Base-by-base conservation (phyloP, 805 yeast genomes). In the Suhomyces emberorum region DNA sequence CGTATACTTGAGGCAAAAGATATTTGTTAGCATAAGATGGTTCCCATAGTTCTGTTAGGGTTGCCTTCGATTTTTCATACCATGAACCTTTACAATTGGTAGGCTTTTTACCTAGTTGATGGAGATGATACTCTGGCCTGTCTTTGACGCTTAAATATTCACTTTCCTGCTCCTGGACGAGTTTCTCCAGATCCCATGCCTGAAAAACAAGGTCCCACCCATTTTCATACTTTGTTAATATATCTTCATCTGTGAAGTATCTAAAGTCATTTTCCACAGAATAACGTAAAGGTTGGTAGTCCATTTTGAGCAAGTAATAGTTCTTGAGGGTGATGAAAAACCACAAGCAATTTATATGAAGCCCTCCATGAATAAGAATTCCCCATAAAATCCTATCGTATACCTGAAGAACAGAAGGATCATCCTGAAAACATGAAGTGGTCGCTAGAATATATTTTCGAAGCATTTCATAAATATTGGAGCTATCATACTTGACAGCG, bases 361-460 rank as follows among this genome's bases (percentile, higher is more conserved):
- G 48, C 1, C 71, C 74, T 11, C 79, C 79, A 38, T 59, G 62
- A 29, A 74, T 43, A 6, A 70, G 26, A 7, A 74, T 40, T 0
- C 72, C 72, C 59, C 70, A 65, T 1, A 72, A 35, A 1, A 76
- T 56, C 20, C 63, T 57, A 28, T 69, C 64, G 32, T 65, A 61
- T 4, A 71, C 45, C 2, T 35, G 28, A 3, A 59, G 34, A 3
- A 59, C 47, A 1, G 52, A 37, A 0, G 72, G 64, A 47, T 74
- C 76, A 38, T 70, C 76, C 1, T 44, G 38, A 1, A 55, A 43
- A 38, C 52, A 59, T 28, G 48, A 35, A 4, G 62, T 43, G 3
- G 57, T 30, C 2, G 72, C 70, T 11, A 65, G 33, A 11, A 69
- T 56, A 42, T 61, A 66, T 35, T 63, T 61, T 16, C 62, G 45